A percentile compares a stretch with the other conserved stretches of the same genome.
Conservation (phyloP, 202 grass and related monocot species). For the Elaeis oleifera region DNA sequence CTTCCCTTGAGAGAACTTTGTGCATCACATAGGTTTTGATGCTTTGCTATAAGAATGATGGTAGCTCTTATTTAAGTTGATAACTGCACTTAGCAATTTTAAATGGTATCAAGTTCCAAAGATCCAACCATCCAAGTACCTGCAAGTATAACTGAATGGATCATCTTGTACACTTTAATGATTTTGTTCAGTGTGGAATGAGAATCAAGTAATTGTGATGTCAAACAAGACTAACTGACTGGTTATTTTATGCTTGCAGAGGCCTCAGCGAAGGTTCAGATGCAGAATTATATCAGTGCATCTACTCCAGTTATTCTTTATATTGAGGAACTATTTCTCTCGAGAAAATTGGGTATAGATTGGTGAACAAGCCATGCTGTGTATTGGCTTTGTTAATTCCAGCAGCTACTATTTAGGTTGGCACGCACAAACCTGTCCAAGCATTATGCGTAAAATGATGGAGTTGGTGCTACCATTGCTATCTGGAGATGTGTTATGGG, state of each 20-base stretch:
- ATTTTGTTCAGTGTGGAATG: background rate
- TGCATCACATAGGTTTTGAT: too few relatives aligned
- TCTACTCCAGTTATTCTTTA: conserved; percentile 56
- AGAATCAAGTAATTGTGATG: too few relatives aligned
- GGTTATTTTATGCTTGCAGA: conserved; percentile 40
- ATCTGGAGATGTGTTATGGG: too few relatives aligned
- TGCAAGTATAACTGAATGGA: too few relatives aligned
- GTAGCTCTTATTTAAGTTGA: background rate
- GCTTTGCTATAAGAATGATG: too few relatives aligned
- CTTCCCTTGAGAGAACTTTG: too few relatives aligned
- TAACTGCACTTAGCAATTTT: background rate
- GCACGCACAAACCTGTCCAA: background rate
- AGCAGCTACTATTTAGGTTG: background rate
- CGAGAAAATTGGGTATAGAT: conserved; percentile 53
- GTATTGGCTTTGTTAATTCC: background rate
- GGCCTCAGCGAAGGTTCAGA: conserved; percentile 52
- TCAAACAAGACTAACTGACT: too few relatives aligned
- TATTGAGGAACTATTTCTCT: conserved; percentile 53
- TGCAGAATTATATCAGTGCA: conserved; percentile 64
- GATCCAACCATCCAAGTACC: too few relatives aligned
- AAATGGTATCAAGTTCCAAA: background rate
- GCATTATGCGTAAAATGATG: too few relatives aligned
- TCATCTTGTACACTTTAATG: too few relatives aligned
- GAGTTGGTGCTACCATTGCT: too few relatives aligned
- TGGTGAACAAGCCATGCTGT: conserved; percentile 38